Evolutionary conservation across 768 basidiomycete genomes (phyloP), one percentile per base, ranked within the genome.

Genomic region (Tephrocybe sp.): DNA sequence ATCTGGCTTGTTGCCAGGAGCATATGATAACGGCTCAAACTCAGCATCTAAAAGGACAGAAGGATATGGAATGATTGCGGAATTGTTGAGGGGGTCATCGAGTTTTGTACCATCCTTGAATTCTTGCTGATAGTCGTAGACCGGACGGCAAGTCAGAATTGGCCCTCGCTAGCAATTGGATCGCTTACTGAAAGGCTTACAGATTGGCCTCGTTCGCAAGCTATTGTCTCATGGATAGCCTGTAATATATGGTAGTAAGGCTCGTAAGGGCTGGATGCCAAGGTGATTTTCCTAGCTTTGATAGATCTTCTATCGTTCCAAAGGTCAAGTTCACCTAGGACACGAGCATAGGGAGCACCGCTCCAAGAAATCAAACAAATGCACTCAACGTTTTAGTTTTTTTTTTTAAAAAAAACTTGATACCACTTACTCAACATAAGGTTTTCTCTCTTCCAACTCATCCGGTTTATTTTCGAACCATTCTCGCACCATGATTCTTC

Each of bases 281-380:
- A 25, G 21, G 46, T 45, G 23, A 66, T 52, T 30, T 47, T 47
- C n/a, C 29, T 39, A 16, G 64, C 54, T 41, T 57, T 61, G 33
- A 72, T 42, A 25, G 30, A 42, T 16, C 57, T 65, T 11, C 12
- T 18, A 16, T 54, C 57, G 15, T 49, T 56, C 22, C 45, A 59
- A 0, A 48, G 27, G 11, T 56, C 52, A n/a, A 70, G 50, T 12
- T 59, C 46, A 4, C 67, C 69, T 24, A 64, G 22, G 38, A 59
- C 57, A 31, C 54, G 60, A 21, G 93, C 83, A 62, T 88, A 91
- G 21, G 72, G 73, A 64, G 86, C 82, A 45, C 91, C 93, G 15
- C 13, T 16, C 34, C 16, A 11, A 18, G 21, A n/a, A 31, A 44
- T 29, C 15, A 16, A 18, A 15, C 46, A 34, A n/a, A 37, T 15